Base-by-base conservation (phyloP, 768 basidiomycete genomes). In the Leccinum uliginosum region DNA sequence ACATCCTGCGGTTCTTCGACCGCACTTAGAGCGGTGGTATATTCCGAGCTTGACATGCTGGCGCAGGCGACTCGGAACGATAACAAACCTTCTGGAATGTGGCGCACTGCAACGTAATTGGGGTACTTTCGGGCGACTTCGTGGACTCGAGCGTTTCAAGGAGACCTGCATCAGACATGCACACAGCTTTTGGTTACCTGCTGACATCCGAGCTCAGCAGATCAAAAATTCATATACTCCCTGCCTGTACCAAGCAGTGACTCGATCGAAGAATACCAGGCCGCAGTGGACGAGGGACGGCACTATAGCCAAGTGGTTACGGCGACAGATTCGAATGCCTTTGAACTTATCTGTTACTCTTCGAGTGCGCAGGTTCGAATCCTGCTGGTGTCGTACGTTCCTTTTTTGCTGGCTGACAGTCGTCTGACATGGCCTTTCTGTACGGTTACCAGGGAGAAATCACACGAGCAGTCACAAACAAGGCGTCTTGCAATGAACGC, bases 301-400 rank as follows among this genome's bases (percentile, higher is more conserved):
- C 75, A 74, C 82, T 80, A 83, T 83, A 83, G 82, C 84, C 81
- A 83, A 84, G 83, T 84, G 83, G 83, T 85, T 85, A 85, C 82
- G 82, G 83, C 83, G 83, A 83, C 77, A 83, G 82, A 84, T 83
- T 84, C 77, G 81, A 82, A 82, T n/a, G 3, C 1, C 9, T 3
- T 53, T 21, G 65, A 65, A 51, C 23, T 40, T 40, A 71, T 83
- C 81, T 83, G 80, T 83, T 83, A 76, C 82, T 78, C 79, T 83
- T 79, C 74, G 79, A 78, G 81, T 76, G 81, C 83, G 83, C 78
- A 83, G 80, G 82, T 83, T 82, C 81, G 73, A 83, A 77, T 83
- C 81, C 79, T 83, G 80, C 80, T 80, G 80, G 79, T 75, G 79
- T 83, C 81, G 81, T 24, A 55, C 4, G 19, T n/a, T 44, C 1